A percentile compares a stretch with the other conserved stretches of the same genome.
Conservation (phyloP, 176 grass and related monocot genomes). For the Miscanthus lutarioriparius region DNA sequence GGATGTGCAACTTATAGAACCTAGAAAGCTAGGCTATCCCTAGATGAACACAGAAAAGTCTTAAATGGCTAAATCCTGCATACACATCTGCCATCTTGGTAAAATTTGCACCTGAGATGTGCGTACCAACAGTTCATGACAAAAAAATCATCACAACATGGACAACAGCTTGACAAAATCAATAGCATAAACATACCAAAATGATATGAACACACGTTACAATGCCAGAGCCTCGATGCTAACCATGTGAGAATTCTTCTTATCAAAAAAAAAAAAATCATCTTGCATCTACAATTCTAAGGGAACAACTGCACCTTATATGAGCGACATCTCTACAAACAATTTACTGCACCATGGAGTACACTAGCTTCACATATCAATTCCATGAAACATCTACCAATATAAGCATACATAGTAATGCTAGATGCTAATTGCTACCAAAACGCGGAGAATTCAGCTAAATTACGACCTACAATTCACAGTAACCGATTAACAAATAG, state of each 20-base stretch:
- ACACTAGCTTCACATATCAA: background rate
- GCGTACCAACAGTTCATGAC: background rate
- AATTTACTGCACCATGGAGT: background rate
- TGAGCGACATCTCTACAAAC: background rate
- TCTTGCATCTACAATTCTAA: background rate
- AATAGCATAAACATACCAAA: background rate
- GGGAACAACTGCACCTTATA: background rate
- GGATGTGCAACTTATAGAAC: background rate
- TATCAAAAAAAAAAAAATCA: background rate
- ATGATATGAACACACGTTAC: background rate
- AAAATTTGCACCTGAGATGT: slow-evolving; percentile 3
- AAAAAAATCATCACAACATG: background rate
- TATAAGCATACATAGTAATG: background rate
- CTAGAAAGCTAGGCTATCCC: slow-evolving; percentile 8
- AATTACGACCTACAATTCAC: background rate
- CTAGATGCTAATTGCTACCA: slow-evolving; percentile 6
- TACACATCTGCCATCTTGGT: background rate
- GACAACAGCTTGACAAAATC: background rate
- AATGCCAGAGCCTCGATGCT: background rate
- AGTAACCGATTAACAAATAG: background rate
- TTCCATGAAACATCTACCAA: slow-evolving; percentile 10
- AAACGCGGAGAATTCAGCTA: background rate
- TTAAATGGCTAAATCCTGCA: background rate
- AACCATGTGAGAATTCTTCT: background rate
- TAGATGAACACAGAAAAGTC: slow-evolving; percentile 6